Conservation (phyloP, 495 filamentous ascomycete genomes). For the Pseudotulostoma volvatum region DNA sequence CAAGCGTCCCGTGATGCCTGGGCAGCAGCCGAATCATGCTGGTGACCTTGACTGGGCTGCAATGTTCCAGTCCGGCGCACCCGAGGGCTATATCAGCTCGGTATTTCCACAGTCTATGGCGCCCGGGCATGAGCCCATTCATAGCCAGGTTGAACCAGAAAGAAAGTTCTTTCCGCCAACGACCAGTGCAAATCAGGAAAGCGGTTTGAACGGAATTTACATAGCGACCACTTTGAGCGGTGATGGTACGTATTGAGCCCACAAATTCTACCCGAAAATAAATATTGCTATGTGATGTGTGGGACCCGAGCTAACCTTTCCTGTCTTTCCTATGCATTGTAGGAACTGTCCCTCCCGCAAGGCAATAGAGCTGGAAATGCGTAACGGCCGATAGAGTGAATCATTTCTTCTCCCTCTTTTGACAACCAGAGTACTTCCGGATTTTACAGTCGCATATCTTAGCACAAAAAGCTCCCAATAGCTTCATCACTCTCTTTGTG, state of each 20-base stretch:
- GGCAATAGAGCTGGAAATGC: slow-evolving; percentile 19
- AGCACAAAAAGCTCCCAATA: no score
- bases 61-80: slow-evolving; percentile 54
- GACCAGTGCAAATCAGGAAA: slow-evolving; percentile 23
- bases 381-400: neutral
- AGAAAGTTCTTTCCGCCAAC: slow-evolving; percentile 31
- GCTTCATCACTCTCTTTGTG: no score
- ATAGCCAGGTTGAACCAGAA: slow-evolving; percentile 29
- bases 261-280: neutral
- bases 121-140: slow-evolving; percentile 28
- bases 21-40: slow-evolving; percentile 24
- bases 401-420: no score
- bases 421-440: no score
- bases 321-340: no score
- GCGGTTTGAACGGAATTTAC: slow-evolving; percentile 32
- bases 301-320: no score
- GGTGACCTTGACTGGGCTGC: slow-evolving; percentile 48
- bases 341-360: slow-evolving; percentile 31
- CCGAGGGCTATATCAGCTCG: slow-evolving; percentile 42
- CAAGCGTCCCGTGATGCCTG: slow-evolving; percentile 29
- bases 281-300: no score
- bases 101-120: slow-evolving; percentile 41
- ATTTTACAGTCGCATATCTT: no score
- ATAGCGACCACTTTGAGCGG: slow-evolving; percentile 30
- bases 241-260: slow-evolving; percentile 25